Evolutionary conservation across 1,284 basidiomycete species (phyloP), one percentile per base, ranked within the genome.

Genomic region (Austroboletus niveus): DNA sequence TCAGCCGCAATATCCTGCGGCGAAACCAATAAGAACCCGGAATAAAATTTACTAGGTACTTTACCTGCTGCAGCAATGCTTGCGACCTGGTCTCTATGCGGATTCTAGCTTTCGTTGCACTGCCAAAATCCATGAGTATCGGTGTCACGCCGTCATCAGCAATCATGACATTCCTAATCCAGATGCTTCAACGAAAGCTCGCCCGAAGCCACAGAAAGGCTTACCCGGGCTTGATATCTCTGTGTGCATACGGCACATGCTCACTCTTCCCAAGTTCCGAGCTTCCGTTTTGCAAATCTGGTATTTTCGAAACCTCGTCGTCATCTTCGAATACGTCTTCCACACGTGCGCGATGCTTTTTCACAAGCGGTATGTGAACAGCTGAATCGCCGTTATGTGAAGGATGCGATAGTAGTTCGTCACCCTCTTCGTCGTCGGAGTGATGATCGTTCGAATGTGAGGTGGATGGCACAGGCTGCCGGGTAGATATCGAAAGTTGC

Each of bases 111-210:
- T 86, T 87, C 63, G 86, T 76, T 6, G 87, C 84, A 57, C 92
- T 96, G 14, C 96, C 96, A 72, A 99, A 96, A 73, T 99, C 96
- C 96, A 99, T 99, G 15, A 99, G 80, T 57, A 99, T 90, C 1
- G 94, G 90, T 11, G 84, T 83, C 15, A 73, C 61, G 6, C 91
- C 92, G 53, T 97, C 92, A 63, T 98, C 94, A 7, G 92, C 80
- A 52, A 99, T 81, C 95, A 99, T 99, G 52, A 99, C 81, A 68
- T 99, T 99, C 39, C 93, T 95, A 56, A 5, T 24, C 11, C 11
- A 24, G 49, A 46, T 45, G 30, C 47, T 11, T 53, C 22, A 61
- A 52, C 41, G 10, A 45, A 49, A 24, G 14, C 24, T 50, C 32
- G 32, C n/a, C 20, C 29, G 22, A 15, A 24, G 29, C 44, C 22